phyloP scores from a whole-genome alignment of 495 filamentous ascomycete genomes.

The Trichoderma reesei region DNA sequence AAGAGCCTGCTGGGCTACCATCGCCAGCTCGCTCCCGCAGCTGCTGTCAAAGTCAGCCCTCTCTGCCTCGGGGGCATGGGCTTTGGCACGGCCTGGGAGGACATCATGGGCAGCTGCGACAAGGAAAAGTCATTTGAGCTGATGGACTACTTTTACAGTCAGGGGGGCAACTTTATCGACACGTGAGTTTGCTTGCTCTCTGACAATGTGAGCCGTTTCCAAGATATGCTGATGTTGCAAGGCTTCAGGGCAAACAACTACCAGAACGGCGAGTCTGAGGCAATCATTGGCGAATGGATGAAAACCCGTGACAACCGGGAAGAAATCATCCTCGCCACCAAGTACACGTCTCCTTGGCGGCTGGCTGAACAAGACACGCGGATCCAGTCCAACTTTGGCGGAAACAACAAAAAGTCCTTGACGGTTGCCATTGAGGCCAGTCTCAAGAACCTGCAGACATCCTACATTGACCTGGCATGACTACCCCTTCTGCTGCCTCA shows the following conservation, averaged over 20 bases:
- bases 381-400: conserved; percentile 36
- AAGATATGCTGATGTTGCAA: neutral
- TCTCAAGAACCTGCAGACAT: conserved; percentile 53
- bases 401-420: conserved; percentile 46
- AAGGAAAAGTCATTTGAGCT: conserved; percentile 32
- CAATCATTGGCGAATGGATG: conserved; percentile 64
- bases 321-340: conserved; percentile 55
- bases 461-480: conserved; percentile 50
- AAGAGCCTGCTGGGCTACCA: conserved; percentile 46
- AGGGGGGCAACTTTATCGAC: conserved; percentile 63
- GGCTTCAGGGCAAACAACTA: conserved; percentile 41
- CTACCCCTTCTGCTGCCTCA: neutral
- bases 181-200: conserved; percentile 20
- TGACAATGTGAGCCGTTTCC: too few species aligned
- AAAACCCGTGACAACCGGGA: conserved; percentile 39
- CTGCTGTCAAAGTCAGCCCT: conserved; percentile 49
- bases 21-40: conserved; percentile 48
- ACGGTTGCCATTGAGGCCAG: conserved; percentile 44
- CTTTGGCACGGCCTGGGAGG: conserved; percentile 45
- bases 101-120: conserved; percentile 14
- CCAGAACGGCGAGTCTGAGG: conserved; percentile 50
- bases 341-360: conserved; percentile 38
- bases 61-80: conserved; percentile 55
- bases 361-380: conserved; percentile 14
- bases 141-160: conserved; percentile 44